Conservation (phyloP, 768 basidiomycete genomes). For the Imleria badia region DNA sequence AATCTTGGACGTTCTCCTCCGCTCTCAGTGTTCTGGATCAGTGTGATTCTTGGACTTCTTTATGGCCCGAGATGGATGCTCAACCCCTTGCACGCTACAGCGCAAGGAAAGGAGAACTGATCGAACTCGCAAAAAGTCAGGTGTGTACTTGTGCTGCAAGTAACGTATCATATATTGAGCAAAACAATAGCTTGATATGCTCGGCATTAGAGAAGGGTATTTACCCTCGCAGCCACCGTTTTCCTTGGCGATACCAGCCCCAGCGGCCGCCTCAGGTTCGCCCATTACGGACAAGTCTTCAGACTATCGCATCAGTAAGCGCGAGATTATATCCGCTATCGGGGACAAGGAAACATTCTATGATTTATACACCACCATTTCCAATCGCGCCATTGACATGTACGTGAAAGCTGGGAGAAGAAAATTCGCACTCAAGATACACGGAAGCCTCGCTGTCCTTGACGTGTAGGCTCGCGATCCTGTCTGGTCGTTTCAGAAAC, state of each 20-base stretch:
- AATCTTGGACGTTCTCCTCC: slow-evolving; percentile 93
- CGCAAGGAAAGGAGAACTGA: slow-evolving; percentile 84
- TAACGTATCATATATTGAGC: not conserved
- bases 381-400: slow-evolving; percentile 81
- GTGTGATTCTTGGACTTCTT: slow-evolving; percentile 69
- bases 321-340: slow-evolving; percentile 60
- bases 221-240: slow-evolving; percentile 77
- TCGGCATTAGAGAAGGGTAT: slow-evolving; percentile 73
- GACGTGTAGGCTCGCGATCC: slow-evolving; percentile 66
- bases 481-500: not conserved
- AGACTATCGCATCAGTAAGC: slow-evolving; percentile 48
- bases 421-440: slow-evolving; percentile 83
- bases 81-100: slow-evolving; percentile 51
- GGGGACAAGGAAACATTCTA: slow-evolving; percentile 63
- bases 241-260: slow-evolving; percentile 43
- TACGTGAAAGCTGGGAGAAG: slow-evolving; percentile 82
- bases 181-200: slow-evolving; percentile 67
- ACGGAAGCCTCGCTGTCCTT: slow-evolving; percentile 83
- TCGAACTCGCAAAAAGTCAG: slow-evolving; percentile 87
- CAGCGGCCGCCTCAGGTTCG: slow-evolving; percentile 7
- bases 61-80: slow-evolving; percentile 45
- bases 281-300: slow-evolving; percentile 23
- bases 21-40: slow-evolving; percentile 80
- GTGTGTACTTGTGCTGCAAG: slow-evolving; percentile 39
- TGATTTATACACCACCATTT: slow-evolving; percentile 68